Evolutionary conservation across 2,329 filamentous ascomycete species (phyloP).

Genomic region (Phialophora tarda): DNA sequence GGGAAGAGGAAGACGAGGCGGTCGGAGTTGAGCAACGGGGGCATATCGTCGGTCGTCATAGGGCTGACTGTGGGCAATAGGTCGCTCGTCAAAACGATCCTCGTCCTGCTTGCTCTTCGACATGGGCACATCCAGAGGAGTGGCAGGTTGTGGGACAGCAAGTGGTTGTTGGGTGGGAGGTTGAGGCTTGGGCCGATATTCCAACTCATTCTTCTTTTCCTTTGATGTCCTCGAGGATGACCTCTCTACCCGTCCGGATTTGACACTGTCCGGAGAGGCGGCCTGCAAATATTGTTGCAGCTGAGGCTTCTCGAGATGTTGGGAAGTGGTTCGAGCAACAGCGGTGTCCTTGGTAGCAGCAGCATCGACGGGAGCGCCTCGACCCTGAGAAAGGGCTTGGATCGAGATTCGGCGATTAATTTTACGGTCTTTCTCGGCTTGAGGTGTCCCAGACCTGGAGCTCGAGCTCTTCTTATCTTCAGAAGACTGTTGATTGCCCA

Average conservation of each 20-base stretch:
- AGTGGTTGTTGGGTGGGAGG: slow-evolving; percentile 17
- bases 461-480: slow-evolving; percentile 33
- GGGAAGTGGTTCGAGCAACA: slow-evolving; percentile 48
- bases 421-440: slow-evolving; percentile 45
- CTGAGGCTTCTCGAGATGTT: slow-evolving; percentile 43
- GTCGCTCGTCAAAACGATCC: slow-evolving; percentile 33
- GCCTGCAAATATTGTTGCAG: slow-evolving; percentile 52
- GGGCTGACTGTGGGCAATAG: slow-evolving; percentile 19
- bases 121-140: slow-evolving; percentile 41
- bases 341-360: slow-evolving; percentile 52
- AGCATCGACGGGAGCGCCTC: slow-evolving; percentile 51
- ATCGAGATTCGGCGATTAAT: slow-evolving; percentile 50
- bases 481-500: slow-evolving; percentile 40
- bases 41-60: slow-evolving; percentile 35
- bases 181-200: slow-evolving; percentile 28
- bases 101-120: slow-evolving; percentile 39
- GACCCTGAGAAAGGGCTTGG: slow-evolving; percentile 48
- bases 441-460: slow-evolving; percentile 31
- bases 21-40: slow-evolving; percentile 49
- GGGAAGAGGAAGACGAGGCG: slow-evolving; percentile 85
- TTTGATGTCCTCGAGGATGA: slow-evolving; percentile 31
- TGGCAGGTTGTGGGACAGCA: slow-evolving; percentile 29
- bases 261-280: slow-evolving; percentile 44
- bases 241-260: slow-evolving; percentile 31
- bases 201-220: slow-evolving; percentile 30